Evolutionary conservation across 2,329 filamentous ascomycete species (phyloP), one percentile per base, ranked within the genome.

Genomic region (Verticillium albo-atrum): DNA sequence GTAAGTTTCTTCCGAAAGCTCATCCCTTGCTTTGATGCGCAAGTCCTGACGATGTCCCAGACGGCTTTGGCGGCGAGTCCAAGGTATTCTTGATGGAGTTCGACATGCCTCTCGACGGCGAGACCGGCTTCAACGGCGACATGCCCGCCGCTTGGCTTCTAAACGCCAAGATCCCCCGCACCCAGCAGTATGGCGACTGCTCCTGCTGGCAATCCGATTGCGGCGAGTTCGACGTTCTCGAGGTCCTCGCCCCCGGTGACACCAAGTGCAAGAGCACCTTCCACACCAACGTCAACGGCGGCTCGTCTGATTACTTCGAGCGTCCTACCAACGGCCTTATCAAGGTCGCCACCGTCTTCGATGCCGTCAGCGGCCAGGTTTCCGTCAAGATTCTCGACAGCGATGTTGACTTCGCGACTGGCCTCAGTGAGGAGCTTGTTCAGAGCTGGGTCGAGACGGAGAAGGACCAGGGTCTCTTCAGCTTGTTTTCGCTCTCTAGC

Each of bases 71-170:
- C 42, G 89, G 89, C 55, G 82, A 86, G 67, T 61, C 57, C 23
- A 92, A 91, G 76, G 79, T 89, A 58, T 92, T 93, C 76, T 79
- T 92, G 63, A 82, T 90, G 66, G 83, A 91, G 66, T 90, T 92
- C 72, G 77, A 79, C 58, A 93, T 93, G 90, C 89, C 89, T 9
- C 68, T 80, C 54, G 82, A 83, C 60, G 82, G 81, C 62, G 70
- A 77, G 57, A 74, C 70, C n/a, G 77, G 76, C 59, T 78, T 77
- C 67, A 83, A 86, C 68, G 77, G 71, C 50, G 85, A 92, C 73
- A 89, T 89, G 82, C 89, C 90, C 9, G 87, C 89, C 50, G 82
- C 89, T 72, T 93, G 90, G 90, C 77, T 88, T 55, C 82, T 93
- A 61, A 93, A 93, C 74, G 86, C 84, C 20, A 81, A 84, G 61